Conservation (phyloP, 305 asterid genomes). For the Rubia peregrina region DNA sequence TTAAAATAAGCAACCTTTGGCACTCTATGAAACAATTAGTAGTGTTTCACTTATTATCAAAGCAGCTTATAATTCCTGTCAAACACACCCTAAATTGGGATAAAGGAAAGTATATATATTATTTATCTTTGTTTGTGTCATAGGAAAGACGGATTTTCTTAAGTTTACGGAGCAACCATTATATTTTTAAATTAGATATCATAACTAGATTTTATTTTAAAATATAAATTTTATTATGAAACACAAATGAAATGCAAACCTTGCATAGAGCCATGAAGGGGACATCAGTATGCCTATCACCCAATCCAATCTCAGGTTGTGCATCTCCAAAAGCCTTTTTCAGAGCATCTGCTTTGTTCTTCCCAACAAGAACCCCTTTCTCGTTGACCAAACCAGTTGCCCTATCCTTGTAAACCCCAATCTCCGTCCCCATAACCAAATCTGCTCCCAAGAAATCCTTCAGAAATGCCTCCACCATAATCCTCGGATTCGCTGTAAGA, state of each 20-base stretch:
- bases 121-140: too few relatives aligned
- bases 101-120: too few relatives aligned
- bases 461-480: conserved; percentile 59
- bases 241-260: conserved; percentile 22
- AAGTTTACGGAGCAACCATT: too few relatives aligned
- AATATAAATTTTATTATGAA: too few relatives aligned
- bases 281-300: conserved; percentile 44
- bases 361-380: conserved; percentile 50
- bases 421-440: conserved; percentile 61
- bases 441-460: conserved; percentile 54
- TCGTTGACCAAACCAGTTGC: conserved; percentile 50
- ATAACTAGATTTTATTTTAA: too few relatives aligned
- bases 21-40: too few relatives aligned
- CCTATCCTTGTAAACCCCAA: conserved; percentile 35
- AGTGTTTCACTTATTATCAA: too few relatives aligned
- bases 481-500: conserved; percentile 50
- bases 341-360: conserved; percentile 40
- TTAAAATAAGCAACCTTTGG: too few relatives aligned
- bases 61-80: too few relatives aligned
- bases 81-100: too few relatives aligned
- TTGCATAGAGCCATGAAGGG: conserved; percentile 54
- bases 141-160: too few relatives aligned
- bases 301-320: conserved; percentile 49
- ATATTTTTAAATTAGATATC: too few relatives aligned
- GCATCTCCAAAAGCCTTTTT: conserved; percentile 36